Base-by-base conservation (phyloP, 208 protist genomes). In the Wallacemonas sp. region DNA sequence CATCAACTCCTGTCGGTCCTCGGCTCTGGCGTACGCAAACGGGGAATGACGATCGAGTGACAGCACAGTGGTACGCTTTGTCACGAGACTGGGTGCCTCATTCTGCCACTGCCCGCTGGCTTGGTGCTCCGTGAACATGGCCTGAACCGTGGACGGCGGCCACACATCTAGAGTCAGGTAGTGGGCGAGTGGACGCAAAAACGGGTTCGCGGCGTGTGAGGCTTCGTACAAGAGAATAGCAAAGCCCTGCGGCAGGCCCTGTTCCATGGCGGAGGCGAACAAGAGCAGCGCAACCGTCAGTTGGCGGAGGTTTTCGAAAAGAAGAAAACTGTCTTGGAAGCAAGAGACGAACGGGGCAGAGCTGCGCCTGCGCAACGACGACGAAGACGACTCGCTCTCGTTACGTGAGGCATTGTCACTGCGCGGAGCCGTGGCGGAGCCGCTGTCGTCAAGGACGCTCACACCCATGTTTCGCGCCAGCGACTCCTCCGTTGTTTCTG, bases 51-150 rank as follows among this genome's bases (percentile, higher is more conserved):
- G 15, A 53, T 86, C 63, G 0, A 91, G 55, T 19, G 64, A 63
- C 38, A 89, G 78, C 4, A 81, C n/a, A 12, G 67, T 47, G 17
- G 59, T 58, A 30, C 51, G 51, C n/a, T 70, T 24, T 1, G 69
- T 54, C 21, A 38, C 47, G 0, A 72, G 42, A 2, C 64, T 30
- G 2, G 70, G 61, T 56, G 83, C 86, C 30, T 80, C 65, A 12
- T 63, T 51, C 27, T 95, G 73, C 84, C 84, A 91, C 72, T 95
- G 86, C n/a, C 84, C 86, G 22, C 46, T 70, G 31, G 82, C 70
- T 60, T 95, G 84, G 27, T 88, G 72, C 49, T 86, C 82, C 2
- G 54, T 70, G 83, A 85, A 95, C 33, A 87, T 70, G 9, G 45
- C 58, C 1, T 60, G 64, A 31, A 73, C 66, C 33, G 36, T 22